phyloP scores from a whole-genome alignment of 495 filamentous ascomycete species.

The Pyrenula massariospora region DNA sequence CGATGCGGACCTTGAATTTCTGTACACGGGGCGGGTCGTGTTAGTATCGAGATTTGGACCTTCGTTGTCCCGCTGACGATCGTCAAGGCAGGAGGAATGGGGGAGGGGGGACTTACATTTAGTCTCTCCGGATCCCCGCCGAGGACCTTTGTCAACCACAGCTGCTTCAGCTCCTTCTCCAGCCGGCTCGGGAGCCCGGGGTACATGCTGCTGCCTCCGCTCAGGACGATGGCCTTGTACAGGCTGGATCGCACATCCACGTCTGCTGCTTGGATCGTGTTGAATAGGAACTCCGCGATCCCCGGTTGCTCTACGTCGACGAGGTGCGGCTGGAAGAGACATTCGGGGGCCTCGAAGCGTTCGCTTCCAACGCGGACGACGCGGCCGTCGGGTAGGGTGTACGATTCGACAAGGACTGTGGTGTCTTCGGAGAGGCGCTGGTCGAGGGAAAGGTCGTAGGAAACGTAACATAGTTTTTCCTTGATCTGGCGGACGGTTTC shows the following conservation, averaged over 20 bases:
- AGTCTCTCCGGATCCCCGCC: constrained; percentile 82
- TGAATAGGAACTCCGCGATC: constrained; percentile 94
- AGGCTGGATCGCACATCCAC: constrained; percentile 87
- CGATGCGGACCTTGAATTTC: constrained; percentile 99
- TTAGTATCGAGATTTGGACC: no score
- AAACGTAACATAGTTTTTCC: constrained; percentile 99
- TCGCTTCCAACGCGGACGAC: constrained; percentile 94
- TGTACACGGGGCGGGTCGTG: no score
- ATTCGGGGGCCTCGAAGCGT: constrained; percentile 95
- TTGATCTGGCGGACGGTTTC: constrained; percentile 99
- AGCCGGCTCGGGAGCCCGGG: constrained; percentile 85
- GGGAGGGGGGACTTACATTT: constrained; percentile 39
- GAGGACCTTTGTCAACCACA: constrained; percentile 91
- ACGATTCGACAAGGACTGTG: constrained; percentile 92
- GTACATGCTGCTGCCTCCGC: constrained; percentile 97
- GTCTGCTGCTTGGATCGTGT: constrained; percentile 92
- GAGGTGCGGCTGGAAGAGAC: constrained; percentile 96
- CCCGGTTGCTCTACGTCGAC: constrained; percentile 97
- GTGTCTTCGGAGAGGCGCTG: constrained; percentile 94
- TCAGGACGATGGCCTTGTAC: constrained; percentile 95
- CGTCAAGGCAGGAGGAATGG: neutral
- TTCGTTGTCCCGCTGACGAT: no score
- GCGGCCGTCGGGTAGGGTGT: constrained; percentile 90
- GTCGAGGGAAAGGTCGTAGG: constrained; percentile 94
- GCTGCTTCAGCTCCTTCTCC: constrained; percentile 97